Evolutionary conservation across 2,329 filamentous ascomycete species (phyloP).

Genomic region (Aspergillus amoenus): DNA sequence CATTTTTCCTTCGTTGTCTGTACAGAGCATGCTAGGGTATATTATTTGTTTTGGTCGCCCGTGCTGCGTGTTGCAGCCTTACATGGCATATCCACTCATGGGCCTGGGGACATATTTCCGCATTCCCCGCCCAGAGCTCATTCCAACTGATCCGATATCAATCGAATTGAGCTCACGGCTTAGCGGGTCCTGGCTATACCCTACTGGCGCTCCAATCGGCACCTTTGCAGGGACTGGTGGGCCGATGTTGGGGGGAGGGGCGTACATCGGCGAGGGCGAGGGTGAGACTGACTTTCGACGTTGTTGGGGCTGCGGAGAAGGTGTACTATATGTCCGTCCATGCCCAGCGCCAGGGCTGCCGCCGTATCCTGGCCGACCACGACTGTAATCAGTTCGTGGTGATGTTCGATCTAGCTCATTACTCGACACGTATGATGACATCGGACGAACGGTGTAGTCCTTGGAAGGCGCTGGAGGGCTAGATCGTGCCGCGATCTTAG

Average conservation of each 20-base stretch:
- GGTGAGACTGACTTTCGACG: slow-evolving; percentile 32
- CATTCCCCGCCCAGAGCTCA: slow-evolving; percentile 28
- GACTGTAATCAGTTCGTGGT: slow-evolving; percentile 21
- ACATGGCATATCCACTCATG: slow-evolving; percentile 31
- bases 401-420: slow-evolving; percentile 20
- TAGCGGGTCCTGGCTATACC: slow-evolving; percentile 47
- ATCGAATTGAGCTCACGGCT: slow-evolving; percentile 58
- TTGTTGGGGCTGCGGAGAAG: slow-evolving; percentile 24
- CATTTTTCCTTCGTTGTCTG: background rate
- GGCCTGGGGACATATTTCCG: slow-evolving; percentile 33
- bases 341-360: slow-evolving; percentile 19
- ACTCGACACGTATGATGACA: slow-evolving; percentile 6
- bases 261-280: slow-evolving; percentile 34
- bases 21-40: background rate
- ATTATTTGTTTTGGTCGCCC: background rate
- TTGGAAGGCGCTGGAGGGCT: slow-evolving; percentile 16
- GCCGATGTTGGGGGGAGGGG: slow-evolving; percentile 23
- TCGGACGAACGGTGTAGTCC: slow-evolving; percentile 13
- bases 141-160: slow-evolving; percentile 45
- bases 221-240: slow-evolving; percentile 47
- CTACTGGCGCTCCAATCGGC: slow-evolving; percentile 34
- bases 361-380: slow-evolving; percentile 23
- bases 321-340: slow-evolving; percentile 22
- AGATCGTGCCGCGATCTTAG: slow-evolving; percentile 23
- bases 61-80: slow-evolving; percentile 3